phyloP scores from a whole-genome alignment of 371 early-diverging fungal species.

The Mortierella sp. region DNA sequence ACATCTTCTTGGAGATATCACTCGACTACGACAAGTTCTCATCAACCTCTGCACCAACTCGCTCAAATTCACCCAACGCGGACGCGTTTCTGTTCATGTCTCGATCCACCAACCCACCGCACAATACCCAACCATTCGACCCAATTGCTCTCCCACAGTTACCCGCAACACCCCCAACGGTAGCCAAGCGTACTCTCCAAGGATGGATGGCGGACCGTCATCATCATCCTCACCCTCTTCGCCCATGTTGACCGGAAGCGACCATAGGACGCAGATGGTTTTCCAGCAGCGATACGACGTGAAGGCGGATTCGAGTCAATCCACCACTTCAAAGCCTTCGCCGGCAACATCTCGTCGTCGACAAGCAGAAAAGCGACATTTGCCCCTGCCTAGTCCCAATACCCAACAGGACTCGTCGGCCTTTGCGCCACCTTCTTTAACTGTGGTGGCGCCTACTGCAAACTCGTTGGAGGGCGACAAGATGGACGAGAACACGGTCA shows the following conservation, averaged over 20 bases:
- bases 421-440: constrained; percentile 29
- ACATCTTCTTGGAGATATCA: constrained; percentile 69
- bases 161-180: constrained; percentile 50
- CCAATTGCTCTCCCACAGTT: constrained; percentile 60
- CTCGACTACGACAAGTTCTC: constrained; percentile 69
- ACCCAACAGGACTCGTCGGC: constrained; percentile 18
- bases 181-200: constrained; percentile 46
- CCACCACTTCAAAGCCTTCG: constrained; percentile 33
- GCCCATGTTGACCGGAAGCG: constrained; percentile 45
- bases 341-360: constrained; percentile 30
- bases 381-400: constrained; percentile 31
- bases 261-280: constrained; percentile 59
- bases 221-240: constrained; percentile 37
- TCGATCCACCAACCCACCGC: constrained; percentile 36
- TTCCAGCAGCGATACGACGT: constrained; percentile 73
- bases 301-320: constrained; percentile 62
- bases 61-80: constrained; percentile 63
- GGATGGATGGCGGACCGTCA: constrained; percentile 23
- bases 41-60: constrained; percentile 73
- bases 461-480: constrained; percentile 34
- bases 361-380: constrained; percentile 21
- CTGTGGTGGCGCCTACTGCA: constrained; percentile 46
- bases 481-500: constrained; percentile 59
- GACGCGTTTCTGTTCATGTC: constrained; percentile 49
- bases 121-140: constrained; percentile 60